Evolutionary conservation across 345 rosid genomes (phyloP).

Genomic region (Aethionema arabicum): DNA sequence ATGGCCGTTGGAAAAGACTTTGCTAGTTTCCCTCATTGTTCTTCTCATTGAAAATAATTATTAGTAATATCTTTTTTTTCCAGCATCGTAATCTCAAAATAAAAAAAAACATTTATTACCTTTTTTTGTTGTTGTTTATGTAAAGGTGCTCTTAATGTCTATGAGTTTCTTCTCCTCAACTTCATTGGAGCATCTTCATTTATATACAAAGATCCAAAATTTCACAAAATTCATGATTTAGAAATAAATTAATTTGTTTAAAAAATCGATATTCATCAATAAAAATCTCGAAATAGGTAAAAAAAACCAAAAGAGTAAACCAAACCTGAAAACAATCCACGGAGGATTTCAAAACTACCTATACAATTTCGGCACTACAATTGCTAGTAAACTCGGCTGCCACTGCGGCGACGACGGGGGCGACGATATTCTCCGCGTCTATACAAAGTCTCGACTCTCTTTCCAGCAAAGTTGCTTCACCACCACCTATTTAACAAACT

Average conservation of each 20-base stretch:
- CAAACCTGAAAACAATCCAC: background rate
- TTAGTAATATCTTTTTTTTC: too few species aligned
- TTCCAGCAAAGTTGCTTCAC: background rate
- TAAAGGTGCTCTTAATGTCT: conserved; percentile 39
- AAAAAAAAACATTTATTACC: conserved; percentile 20
- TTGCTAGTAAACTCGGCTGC: conserved; percentile 31
- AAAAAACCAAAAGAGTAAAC: conserved; percentile 15
- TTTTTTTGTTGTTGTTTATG: conserved; percentile 40
- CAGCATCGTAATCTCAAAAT: background rate
- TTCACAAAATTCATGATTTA: background rate
- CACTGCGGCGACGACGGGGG: conserved; percentile 28
- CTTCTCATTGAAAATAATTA: too few species aligned
- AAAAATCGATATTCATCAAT: background rate
- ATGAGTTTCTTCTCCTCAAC: conserved; percentile 36
- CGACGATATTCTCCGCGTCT: conserved; percentile 24
- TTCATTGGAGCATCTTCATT: conserved; percentile 33
- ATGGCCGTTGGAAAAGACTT: too few species aligned
- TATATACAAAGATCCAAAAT: background rate
- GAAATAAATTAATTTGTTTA: background rate
- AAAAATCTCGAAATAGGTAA: conserved; percentile 4
- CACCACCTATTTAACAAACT: conserved; percentile 15
- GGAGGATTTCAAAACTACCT: conserved; percentile 32
- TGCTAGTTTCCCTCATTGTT: too few species aligned
- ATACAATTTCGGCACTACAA: conserved; percentile 36
- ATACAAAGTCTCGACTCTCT: conserved; percentile 37